Conservation (phyloP, 495 filamentous ascomycete genomes). For the Tuber indicum region DNA sequence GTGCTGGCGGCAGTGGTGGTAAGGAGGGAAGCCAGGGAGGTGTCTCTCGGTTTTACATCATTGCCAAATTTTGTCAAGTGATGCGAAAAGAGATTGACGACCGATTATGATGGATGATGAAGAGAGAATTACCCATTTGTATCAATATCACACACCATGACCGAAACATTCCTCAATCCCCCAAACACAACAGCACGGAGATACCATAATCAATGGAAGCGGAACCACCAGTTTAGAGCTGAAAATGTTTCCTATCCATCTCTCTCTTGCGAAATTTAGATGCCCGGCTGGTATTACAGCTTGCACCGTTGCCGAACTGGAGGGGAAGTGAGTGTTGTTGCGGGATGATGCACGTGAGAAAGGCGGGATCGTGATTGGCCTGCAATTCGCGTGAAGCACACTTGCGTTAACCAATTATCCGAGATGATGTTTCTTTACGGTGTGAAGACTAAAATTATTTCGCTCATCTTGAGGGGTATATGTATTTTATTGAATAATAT, state of each 20-base stretch:
- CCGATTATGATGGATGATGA: no score
- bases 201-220: not conserved
- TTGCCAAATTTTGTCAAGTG: not conserved
- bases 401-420: no score
- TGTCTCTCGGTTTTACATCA: not conserved
- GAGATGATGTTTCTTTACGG: no score
- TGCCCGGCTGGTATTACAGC: no score
- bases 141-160: not conserved
- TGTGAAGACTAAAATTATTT: no score
- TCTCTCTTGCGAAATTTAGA: slow-evolving; percentile 87
- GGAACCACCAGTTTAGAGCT: slow-evolving; percentile 52
- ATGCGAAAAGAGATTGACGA: not conserved
- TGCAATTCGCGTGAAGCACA: no score
- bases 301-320: no score
- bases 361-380: no score
- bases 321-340: no score
- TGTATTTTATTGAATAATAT: no score
- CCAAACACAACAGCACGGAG: not conserved
- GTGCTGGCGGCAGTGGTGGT: not conserved
- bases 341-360: no score
- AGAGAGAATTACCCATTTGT: not conserved
- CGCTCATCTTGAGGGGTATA: no score
- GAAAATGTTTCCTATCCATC: slow-evolving; percentile 86
- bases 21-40: not conserved
- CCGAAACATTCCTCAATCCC: not conserved